Evolutionary conservation across 2,329 filamentous ascomycete genomes (phyloP).

Genomic region (Colletotrichum somersetense): DNA sequence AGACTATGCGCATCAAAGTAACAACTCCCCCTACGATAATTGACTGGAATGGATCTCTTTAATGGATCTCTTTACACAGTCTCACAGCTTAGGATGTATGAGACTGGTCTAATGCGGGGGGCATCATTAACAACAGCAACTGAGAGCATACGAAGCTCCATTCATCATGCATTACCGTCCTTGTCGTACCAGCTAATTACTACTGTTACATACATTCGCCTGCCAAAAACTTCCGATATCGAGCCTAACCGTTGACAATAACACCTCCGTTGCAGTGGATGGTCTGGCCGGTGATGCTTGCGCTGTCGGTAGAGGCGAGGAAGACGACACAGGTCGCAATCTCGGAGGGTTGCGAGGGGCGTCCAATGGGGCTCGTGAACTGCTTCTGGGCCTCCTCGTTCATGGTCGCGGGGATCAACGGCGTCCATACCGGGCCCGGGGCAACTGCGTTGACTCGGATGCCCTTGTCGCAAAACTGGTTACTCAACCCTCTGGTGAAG

Average conservation of each 20-base stretch:
- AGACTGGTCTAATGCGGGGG: too few relatives aligned
- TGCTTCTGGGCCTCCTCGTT: slow-evolving; percentile 76
- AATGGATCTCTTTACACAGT: background rate
- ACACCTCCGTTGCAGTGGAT: slow-evolving; percentile 66
- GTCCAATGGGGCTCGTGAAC: slow-evolving; percentile 80
- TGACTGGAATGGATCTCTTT: too few relatives aligned
- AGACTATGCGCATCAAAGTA: too few relatives aligned
- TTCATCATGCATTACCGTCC: slow-evolving; percentile 30
- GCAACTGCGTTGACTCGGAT: slow-evolving; percentile 84
- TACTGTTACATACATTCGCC: slow-evolving; percentile 6
- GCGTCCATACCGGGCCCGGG: slow-evolving; percentile 84
- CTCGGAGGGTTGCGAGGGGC: slow-evolving; percentile 84
- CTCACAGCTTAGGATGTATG: background rate
- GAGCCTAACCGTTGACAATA: slow-evolving; percentile 60
- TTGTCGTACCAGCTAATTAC: slow-evolving; percentile 16
- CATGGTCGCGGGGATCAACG: slow-evolving; percentile 81
- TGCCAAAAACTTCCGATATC: background rate
- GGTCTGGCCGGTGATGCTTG: slow-evolving; percentile 78
- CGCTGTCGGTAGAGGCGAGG: slow-evolving; percentile 80
- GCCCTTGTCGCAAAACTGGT: slow-evolving; percentile 78
- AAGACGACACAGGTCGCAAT: slow-evolving; percentile 87
- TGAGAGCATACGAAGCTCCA: background rate
- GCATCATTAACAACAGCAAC: background rate
- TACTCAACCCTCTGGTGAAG: slow-evolving; percentile 82
- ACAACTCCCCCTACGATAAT: accelerated